These are phyloP conservation scores for Sporothrix schenckii DNA, from an alignment of 2,329 filamentous ascomycete genomes.

Conservation along the genomic window DNA sequence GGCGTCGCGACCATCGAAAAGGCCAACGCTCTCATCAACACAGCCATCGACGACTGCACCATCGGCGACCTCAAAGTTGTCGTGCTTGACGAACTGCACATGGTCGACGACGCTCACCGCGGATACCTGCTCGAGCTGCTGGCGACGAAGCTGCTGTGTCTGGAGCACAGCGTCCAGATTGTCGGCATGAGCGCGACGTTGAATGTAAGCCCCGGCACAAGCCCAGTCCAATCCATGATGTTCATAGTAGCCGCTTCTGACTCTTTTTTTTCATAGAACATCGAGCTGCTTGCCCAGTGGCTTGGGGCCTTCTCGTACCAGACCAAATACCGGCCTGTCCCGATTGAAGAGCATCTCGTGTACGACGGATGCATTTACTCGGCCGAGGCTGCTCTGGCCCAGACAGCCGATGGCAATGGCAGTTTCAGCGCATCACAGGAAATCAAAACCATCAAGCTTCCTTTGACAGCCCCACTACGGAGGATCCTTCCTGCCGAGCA, in stretches of 20 bases:
- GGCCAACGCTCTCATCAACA: slow-evolving; percentile 74
- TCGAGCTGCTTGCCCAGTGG: slow-evolving; percentile 69
- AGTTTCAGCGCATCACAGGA: slow-evolving; percentile 19
- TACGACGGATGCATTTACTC: slow-evolving; percentile 70
- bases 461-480: slow-evolving; percentile 48
- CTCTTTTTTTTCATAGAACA: slow-evolving; percentile 55
- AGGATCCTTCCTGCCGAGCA: slow-evolving; percentile 59
- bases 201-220: slow-evolving; percentile 47
- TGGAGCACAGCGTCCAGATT: slow-evolving; percentile 69
- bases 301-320: slow-evolving; percentile 71
- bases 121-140: slow-evolving; percentile 76
- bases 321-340: slow-evolving; percentile 73
- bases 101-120: slow-evolving; percentile 75
- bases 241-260: not conserved
- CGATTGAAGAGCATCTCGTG: slow-evolving; percentile 73
- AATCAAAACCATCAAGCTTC: not conserved
- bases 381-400: slow-evolving; percentile 53
- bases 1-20: slow-evolving; percentile 81
- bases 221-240: not conserved
- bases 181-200: slow-evolving; percentile 81
- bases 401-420: slow-evolving; percentile 39
- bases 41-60: slow-evolving; percentile 70
- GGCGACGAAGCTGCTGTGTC: slow-evolving; percentile 70
- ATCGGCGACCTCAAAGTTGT: slow-evolving; percentile 67
- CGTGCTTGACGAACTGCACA: slow-evolving; percentile 78